Base-by-base conservation (phyloP, 2,329 filamentous ascomycete species). In the Didymella lethalis region DNA sequence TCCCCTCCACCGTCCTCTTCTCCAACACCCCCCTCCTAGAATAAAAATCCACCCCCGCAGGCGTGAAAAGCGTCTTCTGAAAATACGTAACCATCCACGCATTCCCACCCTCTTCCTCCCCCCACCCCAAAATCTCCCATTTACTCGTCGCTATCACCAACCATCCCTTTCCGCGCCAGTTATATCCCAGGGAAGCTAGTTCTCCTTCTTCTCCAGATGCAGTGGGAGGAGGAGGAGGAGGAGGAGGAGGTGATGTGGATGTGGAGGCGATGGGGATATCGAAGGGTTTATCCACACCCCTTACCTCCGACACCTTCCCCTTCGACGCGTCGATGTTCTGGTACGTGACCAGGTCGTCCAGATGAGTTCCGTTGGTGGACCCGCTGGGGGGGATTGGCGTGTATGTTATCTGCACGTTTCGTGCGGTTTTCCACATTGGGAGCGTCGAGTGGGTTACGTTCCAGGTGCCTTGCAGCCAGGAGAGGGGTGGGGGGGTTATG, bases 31-130 rank as follows among this genome's bases (percentile, higher is more conserved):
- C 83, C 16, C 83, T 81, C 66, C 90, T 83, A 45, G 86, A 88
- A 75, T 94, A 95, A 10, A 96, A 77, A 77, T 96, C 92, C 29
- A 96, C 70, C 0, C 92, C 92, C 56, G 92, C 90, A 63, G 90
- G 89, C 7, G 92, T 95, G 67, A 96, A 96, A 44, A 93, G 66
- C 25, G 91, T 96, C 70, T 90, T 88, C 63, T 89, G 88, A 76
- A 96, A 96, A 83, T 89, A 94, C 4, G 91, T 96, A 14, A 96
- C 90, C 1, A 86, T 87, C 90, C 91, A 96, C 32, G 79, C 66
- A 66, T 84, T 83, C 75, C 77, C 77, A 5, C 77, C 80, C 14
- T 77, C 73, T 23, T 80, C 77, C 71, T 89, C 84, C 5, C 91
- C 91, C 82, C 86, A 93, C 3, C 89, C 91, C 18, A 96, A 77